These are phyloP conservation scores for Penicillium mononematosum DNA, from an alignment of 495 filamentous ascomycete species.

Conservation along the genomic window DNA sequence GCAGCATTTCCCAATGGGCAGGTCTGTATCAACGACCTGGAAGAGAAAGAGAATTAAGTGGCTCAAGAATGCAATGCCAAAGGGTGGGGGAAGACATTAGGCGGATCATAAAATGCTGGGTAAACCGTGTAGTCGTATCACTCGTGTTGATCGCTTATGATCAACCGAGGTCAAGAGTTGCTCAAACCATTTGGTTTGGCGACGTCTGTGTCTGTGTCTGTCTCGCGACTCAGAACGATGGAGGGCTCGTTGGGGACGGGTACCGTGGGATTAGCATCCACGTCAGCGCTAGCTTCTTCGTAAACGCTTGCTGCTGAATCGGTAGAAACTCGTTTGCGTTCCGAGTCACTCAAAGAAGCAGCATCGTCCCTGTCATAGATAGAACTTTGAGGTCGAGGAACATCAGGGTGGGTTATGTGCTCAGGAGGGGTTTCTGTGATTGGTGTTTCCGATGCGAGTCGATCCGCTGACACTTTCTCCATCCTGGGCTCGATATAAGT, in stretches of 20 bases:
- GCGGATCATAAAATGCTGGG: slow-evolving; percentile 18
- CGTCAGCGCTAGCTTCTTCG: slow-evolving; percentile 25
- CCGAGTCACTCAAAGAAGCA: slow-evolving; percentile 7
- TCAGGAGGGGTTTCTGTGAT: neutral
- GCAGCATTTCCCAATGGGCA: slow-evolving; percentile 1
- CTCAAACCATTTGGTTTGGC: slow-evolving; percentile 2
- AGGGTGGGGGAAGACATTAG: slow-evolving; percentile 17
- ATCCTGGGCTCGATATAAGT: slow-evolving; percentile 4
- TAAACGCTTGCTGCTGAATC: slow-evolving; percentile 29
- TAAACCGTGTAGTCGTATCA: slow-evolving; percentile 18
- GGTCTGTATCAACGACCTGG: slow-evolving; percentile 11
- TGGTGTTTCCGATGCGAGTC: neutral
- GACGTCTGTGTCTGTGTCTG: neutral
- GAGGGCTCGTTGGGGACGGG: neutral
- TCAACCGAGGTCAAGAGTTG: slow-evolving; percentile 4
- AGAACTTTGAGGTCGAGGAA: slow-evolving; percentile 11
- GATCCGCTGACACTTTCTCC: slow-evolving; percentile 8
- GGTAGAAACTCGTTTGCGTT: slow-evolving; percentile 18
- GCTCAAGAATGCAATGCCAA: slow-evolving; percentile 15
- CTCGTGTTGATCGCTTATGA: slow-evolving; percentile 12
- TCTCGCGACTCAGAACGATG: slow-evolving; percentile 1
- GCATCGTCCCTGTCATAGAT: slow-evolving; percentile 13
- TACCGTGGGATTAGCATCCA: neutral
- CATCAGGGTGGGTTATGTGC: neutral
- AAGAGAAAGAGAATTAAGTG: slow-evolving; percentile 11